Evolutionary conservation across 2,329 filamentous ascomycete genomes (phyloP), one percentile per base, ranked within the genome.

Genomic region (Aspergillus melleus): DNA sequence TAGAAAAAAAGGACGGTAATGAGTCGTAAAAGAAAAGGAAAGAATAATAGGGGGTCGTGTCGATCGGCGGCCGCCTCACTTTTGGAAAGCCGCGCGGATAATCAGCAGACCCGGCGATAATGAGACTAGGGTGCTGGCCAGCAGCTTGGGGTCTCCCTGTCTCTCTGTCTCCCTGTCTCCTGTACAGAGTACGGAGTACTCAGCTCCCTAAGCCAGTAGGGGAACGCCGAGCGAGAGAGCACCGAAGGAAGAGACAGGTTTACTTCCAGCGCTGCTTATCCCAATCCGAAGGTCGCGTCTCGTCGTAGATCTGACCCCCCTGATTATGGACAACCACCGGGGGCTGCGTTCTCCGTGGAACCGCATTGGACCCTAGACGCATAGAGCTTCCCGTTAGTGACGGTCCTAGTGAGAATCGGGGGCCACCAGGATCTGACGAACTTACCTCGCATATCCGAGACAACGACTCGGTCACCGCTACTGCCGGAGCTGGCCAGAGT

Each of bases 211-310:
- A 42, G 36, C 36, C 36, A 42, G 36, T 14, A 42, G 36, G 16
- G 44, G 44, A 14, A 55, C 19, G 53, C 42, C 26, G 52, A 24
- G 30, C 16, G 36, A 47, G 24, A n/a, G 24, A n/a, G 26, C 39
- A 4, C 39, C 12, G 49, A 47, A 46, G 26, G 51, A 16, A 50
- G 44, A 51, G 32, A 24, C 12, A 5, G 49, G 57, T 62, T 64
- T 73, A 75, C 63, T 75, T 75, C 73, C 73, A 75, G 60, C 73
- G 72, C 64, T 75, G 73, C 64, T 74, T 74, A 62, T 75, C 73
- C 73, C 73, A 75, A 61, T 74, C 73, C 4, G 72, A 73, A 1
- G 73, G 72, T 60, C 73, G 65, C 22, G 73, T 74, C 59, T 75
- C 72, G 58, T 75, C 73, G 62, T 72, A 75, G 57, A 69, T 73